These are phyloP conservation scores for Periconia sp. DNA, from an alignment of 2,329 filamentous ascomycete genomes.

Conservation along the genomic window DNA sequence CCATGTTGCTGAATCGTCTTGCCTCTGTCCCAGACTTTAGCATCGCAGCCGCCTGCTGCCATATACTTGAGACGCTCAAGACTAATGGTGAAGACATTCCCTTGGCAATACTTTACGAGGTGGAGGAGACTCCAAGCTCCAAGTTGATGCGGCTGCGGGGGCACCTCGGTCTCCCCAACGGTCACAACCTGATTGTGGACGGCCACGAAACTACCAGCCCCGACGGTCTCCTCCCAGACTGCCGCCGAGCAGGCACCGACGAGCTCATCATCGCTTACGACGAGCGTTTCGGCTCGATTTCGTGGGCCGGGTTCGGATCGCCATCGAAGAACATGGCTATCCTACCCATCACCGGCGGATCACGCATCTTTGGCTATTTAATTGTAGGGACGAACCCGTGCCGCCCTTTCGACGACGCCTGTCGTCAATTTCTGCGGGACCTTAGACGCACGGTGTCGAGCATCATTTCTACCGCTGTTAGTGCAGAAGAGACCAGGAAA, in stretches of 20 bases:
- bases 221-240: constrained; percentile 36
- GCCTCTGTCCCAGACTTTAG: constrained; percentile 31
- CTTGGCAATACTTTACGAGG: constrained; percentile 37
- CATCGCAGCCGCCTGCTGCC: constrained; percentile 26
- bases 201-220: constrained; percentile 25
- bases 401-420: constrained; percentile 37
- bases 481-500: constrained; percentile 24
- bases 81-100: constrained; percentile 37
- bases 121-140: constrained; percentile 16
- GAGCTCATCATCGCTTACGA: constrained; percentile 32
- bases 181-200: constrained; percentile 33
- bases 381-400: constrained; percentile 45
- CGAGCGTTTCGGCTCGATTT: constrained; percentile 32
- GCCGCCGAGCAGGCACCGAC: constrained; percentile 30
- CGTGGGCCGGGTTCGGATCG: constrained; percentile 35
- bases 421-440: constrained; percentile 40
- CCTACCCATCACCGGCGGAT: constrained; percentile 29
- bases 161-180: constrained; percentile 33
- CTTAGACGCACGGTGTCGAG: constrained; percentile 40
- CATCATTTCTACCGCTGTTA: constrained; percentile 30
- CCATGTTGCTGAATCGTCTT: constrained; percentile 38
- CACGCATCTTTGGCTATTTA: constrained; percentile 34
- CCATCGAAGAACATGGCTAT: constrained; percentile 34
- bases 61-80: constrained; percentile 35
- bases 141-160: constrained; percentile 29